Evolutionary conservation across 1,284 basidiomycete species (phyloP), one percentile per base, ranked within the genome.

Genomic region (Sanghuangporus baumii): DNA sequence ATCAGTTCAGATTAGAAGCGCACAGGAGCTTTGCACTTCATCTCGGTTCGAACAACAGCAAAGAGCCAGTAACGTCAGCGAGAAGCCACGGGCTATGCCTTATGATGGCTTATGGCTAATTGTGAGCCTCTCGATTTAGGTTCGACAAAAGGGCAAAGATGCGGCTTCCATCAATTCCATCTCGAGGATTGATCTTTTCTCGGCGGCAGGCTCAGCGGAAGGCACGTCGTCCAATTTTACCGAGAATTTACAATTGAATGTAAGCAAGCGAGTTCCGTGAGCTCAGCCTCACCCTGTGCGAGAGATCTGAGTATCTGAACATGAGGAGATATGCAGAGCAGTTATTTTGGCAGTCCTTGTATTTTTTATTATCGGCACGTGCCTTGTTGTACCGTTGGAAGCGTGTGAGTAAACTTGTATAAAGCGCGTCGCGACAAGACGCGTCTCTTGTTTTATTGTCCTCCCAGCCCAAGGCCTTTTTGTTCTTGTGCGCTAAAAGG

Each of bases 381-480:
- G 31, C 23, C 50, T 34, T 51, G 50, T 51, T 51, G 50, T 51
- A 12, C 50, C 7, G 23, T 51, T n/a, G 3, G 50, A 23, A 26
- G 8, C 9, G 50, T 11, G 31, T 51, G 20, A 31, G 47, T 34
- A n/a, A 37, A 54, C 26, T 31, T 31, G 31, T 54, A 54, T 54
- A 54, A 54, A 54, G 52, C 52, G 36, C 52, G 36, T 54, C 52
- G 52, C 52, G 31, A 59, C 41, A n/a, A 48, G 20, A n/a, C 57
- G 43, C 47, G 43, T 48, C 34, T 57, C 38, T 38, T 41, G 40
- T 47, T 50, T 31, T 48, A 38, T 48, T 59, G 57, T 48, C 37
- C 57, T 20, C 14, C 46, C 31, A 11, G 38, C 14, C 46, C 14
- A 41, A 47, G 20, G 31, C 16, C 52, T 37, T 54, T 54, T 54